phyloP scores from a whole-genome alignment of 306 rosid genomes.

The Vigna nakashimae region DNA sequence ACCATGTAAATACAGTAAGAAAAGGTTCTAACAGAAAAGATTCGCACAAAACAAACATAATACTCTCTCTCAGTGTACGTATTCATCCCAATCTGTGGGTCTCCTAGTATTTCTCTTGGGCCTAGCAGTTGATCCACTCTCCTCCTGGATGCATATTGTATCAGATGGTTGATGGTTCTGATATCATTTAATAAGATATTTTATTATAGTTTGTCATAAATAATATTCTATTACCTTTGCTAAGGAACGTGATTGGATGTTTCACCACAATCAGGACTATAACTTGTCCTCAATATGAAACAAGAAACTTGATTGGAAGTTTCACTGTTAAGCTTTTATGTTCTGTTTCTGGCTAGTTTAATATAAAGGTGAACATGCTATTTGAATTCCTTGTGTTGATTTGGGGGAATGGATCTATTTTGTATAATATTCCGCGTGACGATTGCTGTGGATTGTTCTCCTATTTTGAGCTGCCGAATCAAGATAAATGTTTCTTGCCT shows the following conservation, averaged over 20 bases:
- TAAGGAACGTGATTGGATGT: not conserved
- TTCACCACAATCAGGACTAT: not conserved
- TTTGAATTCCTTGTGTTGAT: constrained; percentile 5
- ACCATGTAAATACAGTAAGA: no score
- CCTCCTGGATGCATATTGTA: no score
- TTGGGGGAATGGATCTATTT: not conserved
- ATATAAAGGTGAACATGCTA: not conserved
- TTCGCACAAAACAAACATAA: no score
- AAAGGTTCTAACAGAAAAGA: no score
- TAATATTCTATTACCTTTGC: not conserved
- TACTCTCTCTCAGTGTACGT: no score
- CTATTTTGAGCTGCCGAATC: not conserved
- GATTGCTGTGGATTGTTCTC: not conserved
- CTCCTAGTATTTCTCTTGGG: no score
- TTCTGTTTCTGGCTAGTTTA: not conserved
- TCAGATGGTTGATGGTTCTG: not conserved
- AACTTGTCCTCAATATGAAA: not conserved
- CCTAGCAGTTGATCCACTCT: no score
- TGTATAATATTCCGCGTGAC: not conserved
- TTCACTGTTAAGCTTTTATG: not conserved
- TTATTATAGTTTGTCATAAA: not conserved
- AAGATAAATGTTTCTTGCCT: not conserved
- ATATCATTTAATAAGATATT: not conserved
- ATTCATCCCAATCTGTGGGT: no score
- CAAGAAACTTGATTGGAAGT: not conserved